phyloP scores from a whole-genome alignment of 2,329 filamentous ascomycete species.

The Hymenoscyphus repandus region DNA sequence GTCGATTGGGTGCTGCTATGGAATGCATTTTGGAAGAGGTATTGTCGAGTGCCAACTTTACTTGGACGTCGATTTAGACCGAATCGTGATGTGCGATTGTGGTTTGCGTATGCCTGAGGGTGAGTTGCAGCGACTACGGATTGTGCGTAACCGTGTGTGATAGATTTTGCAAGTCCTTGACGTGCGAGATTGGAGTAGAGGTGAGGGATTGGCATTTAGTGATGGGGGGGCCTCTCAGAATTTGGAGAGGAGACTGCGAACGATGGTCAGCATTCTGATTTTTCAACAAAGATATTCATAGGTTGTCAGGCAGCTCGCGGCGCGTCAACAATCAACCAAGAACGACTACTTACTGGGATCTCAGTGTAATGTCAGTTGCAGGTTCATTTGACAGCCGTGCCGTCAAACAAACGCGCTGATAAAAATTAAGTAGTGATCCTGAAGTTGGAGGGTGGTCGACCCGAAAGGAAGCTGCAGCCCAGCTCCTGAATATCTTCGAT shows the following conservation, averaged over 20 bases:
- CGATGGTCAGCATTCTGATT: constrained; percentile 10
- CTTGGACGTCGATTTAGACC: constrained; percentile 45
- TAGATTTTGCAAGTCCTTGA: constrained; percentile 93
- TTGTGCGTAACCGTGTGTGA: constrained; percentile 97
- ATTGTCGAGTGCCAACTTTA: constrained; percentile 43
- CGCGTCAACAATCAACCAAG: background rate
- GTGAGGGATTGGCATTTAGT: constrained; percentile 88
- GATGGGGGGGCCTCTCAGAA: constrained; percentile 59
- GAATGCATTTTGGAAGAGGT: constrained; percentile 75
- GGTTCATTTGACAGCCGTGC: constrained; percentile 97
- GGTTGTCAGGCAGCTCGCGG: background rate
- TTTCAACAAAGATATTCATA: background rate
- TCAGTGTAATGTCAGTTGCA: constrained; percentile 51
- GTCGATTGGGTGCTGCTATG: constrained; percentile 42
- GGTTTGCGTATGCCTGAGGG: constrained; percentile 71
- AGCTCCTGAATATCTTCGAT: constrained; percentile 9
- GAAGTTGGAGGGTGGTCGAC: constrained; percentile 2
- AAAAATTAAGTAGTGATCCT: constrained; percentile 24
- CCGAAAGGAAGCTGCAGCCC: constrained; percentile 2
- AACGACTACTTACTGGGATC: constrained; percentile 20
- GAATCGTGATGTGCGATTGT: constrained; percentile 56
- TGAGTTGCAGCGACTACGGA: constrained; percentile 94
- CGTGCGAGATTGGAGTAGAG: constrained; percentile 82
- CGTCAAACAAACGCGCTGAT: constrained; percentile 88
- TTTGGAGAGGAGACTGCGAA: constrained; percentile 32